Conservation (phyloP, 768 basidiomycete species). For the Lactarius psammicola region DNA sequence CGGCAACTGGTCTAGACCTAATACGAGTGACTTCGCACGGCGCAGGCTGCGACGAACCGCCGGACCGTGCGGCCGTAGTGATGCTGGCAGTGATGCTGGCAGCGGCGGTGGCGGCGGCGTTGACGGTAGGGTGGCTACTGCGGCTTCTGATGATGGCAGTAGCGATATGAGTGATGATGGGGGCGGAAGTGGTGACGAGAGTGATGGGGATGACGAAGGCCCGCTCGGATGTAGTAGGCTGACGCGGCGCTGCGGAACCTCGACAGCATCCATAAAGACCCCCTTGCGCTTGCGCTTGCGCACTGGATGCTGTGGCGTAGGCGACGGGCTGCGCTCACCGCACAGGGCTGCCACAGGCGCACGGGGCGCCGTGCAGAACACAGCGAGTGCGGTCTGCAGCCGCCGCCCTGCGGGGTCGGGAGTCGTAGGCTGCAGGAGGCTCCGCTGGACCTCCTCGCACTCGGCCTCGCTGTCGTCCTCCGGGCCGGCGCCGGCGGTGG, state of each 20-base stretch:
- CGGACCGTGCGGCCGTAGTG: neutral
- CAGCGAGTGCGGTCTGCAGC: neutral
- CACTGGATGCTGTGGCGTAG: constrained; percentile 14
- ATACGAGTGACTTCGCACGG: constrained; percentile 18
- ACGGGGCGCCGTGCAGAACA: neutral
- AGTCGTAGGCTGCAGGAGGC: constrained; percentile 10
- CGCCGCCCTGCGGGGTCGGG: neutral
- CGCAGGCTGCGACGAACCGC: constrained; percentile 24
- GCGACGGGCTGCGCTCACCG: constrained; percentile 7
- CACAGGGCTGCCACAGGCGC: neutral
- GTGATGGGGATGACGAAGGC: neutral
- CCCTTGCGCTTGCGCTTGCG: constrained; percentile 47
- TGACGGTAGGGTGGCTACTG: neutral
- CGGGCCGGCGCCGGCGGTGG: neutral
- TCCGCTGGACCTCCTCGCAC: constrained; percentile 14
- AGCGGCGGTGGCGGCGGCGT: neutral
- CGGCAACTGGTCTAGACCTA: neutral
- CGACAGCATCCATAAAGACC: constrained; percentile 51
- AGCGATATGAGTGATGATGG: neutral
- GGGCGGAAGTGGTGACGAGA: neutral
- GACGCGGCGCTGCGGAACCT: constrained; percentile 40
- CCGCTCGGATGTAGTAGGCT: constrained; percentile 1
- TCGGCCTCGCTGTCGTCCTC: constrained; percentile 22
- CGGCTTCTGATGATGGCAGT: neutral
- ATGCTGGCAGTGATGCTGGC: neutral